Conservation (phyloP, 768 basidiomycete species). For the Strobilomyces confusus region DNA sequence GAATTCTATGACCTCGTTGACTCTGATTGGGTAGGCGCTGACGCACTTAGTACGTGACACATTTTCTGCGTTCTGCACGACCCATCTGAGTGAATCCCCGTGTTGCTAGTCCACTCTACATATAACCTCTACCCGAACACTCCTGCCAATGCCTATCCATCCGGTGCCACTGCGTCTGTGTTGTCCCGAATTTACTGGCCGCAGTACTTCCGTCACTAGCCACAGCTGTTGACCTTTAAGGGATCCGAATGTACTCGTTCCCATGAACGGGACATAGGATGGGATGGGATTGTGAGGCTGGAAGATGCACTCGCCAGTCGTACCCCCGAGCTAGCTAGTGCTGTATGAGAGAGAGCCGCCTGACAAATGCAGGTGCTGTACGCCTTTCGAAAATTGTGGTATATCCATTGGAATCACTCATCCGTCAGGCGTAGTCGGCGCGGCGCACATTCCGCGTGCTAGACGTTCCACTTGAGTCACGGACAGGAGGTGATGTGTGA, state of each 20-base stretch:
- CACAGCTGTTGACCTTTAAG: conserved; percentile 7
- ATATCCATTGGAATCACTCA: too few relatives aligned
- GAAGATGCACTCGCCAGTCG: too few relatives aligned
- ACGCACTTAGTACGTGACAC: conserved; percentile 5
- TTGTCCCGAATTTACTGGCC: conserved; percentile 8
- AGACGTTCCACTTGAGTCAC: too few relatives aligned
- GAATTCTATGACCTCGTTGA: conserved; percentile 10
- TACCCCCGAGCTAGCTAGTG: too few relatives aligned
- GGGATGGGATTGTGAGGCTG: conserved; percentile 8
- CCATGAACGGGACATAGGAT: conserved; percentile 9
- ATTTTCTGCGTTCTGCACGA: too few relatives aligned
- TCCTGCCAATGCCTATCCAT: conserved; percentile 6
- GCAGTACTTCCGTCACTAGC: neutral
- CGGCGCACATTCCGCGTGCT: too few relatives aligned
- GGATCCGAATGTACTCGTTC: conserved; percentile 8
- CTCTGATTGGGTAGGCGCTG: conserved; percentile 11
- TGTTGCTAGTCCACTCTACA: conserved; percentile 13
- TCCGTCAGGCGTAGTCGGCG: too few relatives aligned
- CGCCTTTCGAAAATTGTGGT: too few relatives aligned
- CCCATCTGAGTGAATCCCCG: neutral
- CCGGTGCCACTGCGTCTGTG: conserved; percentile 7
- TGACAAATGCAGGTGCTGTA: too few relatives aligned
- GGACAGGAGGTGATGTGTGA: too few relatives aligned
- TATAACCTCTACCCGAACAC: conserved; percentile 10
- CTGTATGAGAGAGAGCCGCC: too few relatives aligned